These are phyloP conservation scores for Raphanus hybrid DNA, from an alignment of 441 rosid species.

Conservation along the genomic window DNA sequence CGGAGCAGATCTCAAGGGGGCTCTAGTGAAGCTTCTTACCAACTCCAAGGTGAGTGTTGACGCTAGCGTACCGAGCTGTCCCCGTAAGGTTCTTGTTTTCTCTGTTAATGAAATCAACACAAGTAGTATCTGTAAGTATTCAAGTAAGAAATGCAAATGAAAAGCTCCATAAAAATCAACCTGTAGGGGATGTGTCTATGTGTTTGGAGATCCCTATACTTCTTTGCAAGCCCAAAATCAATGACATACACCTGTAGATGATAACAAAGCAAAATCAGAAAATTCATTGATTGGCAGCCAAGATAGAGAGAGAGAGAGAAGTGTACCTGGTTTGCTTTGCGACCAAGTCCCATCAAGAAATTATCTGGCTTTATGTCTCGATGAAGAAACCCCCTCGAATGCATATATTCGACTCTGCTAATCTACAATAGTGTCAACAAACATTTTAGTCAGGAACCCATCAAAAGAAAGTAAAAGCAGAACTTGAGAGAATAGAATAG, in stretches of 20 bases:
- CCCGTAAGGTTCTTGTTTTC: slow-evolving; percentile 93
- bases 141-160: neutral
- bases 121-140: slow-evolving; percentile 2
- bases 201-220: slow-evolving; percentile 97
- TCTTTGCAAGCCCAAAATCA: slow-evolving; percentile 98
- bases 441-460: slow-evolving; percentile 2
- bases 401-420: slow-evolving; percentile 98
- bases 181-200: slow-evolving; percentile 98
- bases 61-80: slow-evolving; percentile 96
- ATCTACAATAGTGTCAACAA: slow-evolving; percentile 55
- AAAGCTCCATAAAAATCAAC: slow-evolving; percentile 40
- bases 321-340: slow-evolving; percentile 96
- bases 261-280: slow-evolving; percentile 22
- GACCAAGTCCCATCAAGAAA: slow-evolving; percentile 97
- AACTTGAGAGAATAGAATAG: neutral
- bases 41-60: slow-evolving; percentile 88
- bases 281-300: neutral
- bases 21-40: slow-evolving; percentile 52
- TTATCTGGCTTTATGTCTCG: slow-evolving; percentile 99
- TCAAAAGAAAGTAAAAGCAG: neutral
- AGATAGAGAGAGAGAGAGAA: slow-evolving; percentile 11
- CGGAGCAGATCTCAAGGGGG: slow-evolving; percentile 19
- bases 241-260: slow-evolving; percentile 80
- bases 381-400: slow-evolving; percentile 97
- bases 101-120: slow-evolving; percentile 47